A percentile compares a stretch with the other conserved stretches of the same genome.
These are phyloP conservation scores for Penicillium sp. DNA, from an alignment of 2,329 filamentous ascomycete species.

Conservation along the genomic window DNA sequence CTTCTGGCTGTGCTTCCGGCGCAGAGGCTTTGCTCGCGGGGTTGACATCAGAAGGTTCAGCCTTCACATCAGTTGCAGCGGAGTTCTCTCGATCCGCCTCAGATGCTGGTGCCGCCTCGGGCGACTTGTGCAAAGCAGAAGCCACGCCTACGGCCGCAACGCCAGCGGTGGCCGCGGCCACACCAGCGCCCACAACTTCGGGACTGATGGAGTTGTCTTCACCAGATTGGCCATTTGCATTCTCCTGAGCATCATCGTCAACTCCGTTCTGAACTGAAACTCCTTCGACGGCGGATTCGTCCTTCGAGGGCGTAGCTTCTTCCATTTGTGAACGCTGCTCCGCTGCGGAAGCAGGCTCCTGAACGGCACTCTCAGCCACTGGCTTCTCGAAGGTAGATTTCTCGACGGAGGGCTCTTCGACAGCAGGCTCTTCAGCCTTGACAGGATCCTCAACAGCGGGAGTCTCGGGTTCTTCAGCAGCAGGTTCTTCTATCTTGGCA, in stretches of 20 bases:
- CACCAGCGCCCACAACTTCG: slow-evolving; percentile 26
- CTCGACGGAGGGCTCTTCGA: slow-evolving; percentile 4
- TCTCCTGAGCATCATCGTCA: slow-evolving; percentile 7
- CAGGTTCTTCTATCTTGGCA: slow-evolving; percentile 1
- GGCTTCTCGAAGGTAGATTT: no score
- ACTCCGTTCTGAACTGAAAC: slow-evolving; percentile 6
- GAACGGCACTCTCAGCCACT: no score
- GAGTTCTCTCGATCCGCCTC: not conserved
- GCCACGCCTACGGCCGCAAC: slow-evolving; percentile 23
- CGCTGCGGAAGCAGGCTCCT: not conserved
- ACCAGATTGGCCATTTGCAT: slow-evolving; percentile 5
- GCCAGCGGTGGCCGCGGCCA: slow-evolving; percentile 22
- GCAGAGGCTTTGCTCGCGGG: slow-evolving; percentile 12
- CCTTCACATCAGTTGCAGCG: slow-evolving; percentile 1
- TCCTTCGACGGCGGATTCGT: slow-evolving; percentile 7
- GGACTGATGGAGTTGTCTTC: slow-evolving; percentile 21
- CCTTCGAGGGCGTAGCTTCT: slow-evolving; percentile 6
- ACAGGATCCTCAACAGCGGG: slow-evolving; percentile 1
- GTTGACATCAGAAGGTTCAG: slow-evolving; percentile 10
- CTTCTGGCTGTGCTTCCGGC: slow-evolving; percentile 17
- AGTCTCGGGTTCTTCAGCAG: not conserved
- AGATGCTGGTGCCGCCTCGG: slow-evolving; percentile 7
- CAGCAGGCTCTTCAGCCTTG: slow-evolving; percentile 4
- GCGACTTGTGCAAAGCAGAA: slow-evolving; percentile 15
- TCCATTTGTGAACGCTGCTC: slow-evolving; percentile 4